Conservation (phyloP, 176 grass and related monocot species). For the Ensete ventricosum region DNA sequence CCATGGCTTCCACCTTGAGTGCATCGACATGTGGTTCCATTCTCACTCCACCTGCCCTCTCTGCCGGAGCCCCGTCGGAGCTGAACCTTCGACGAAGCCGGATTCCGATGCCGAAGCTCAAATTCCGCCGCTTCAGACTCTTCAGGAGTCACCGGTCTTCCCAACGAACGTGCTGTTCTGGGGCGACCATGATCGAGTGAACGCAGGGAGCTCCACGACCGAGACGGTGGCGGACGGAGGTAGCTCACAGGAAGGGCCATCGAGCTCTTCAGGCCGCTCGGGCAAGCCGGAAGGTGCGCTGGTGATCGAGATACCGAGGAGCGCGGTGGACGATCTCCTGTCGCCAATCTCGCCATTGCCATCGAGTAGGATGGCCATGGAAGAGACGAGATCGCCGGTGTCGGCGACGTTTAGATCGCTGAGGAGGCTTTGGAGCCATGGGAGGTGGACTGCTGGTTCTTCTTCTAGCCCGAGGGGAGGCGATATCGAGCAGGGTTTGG, state of each 20-base stretch:
- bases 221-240: neutral
- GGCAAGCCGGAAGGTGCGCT: neutral
- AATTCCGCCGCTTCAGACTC: neutral
- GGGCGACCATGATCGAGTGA: neutral
- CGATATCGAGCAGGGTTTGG: conserved; percentile 5
- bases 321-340: neutral
- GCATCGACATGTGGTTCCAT: conserved; percentile 41
- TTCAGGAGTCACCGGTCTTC: neutral
- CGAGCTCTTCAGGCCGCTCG: neutral
- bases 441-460: neutral
- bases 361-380: neutral
- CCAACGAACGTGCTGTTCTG: conserved; percentile 14
- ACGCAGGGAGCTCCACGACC: neutral
- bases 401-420: conserved; percentile 1
- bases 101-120: neutral
- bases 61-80: conserved; percentile 9
- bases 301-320: conserved; percentile 17
- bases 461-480: conserved; percentile 4
- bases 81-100: neutral
- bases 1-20: conserved; percentile 79
- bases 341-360: conserved; percentile 3
- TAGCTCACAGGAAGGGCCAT: neutral
- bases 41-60: conserved; percentile 18
- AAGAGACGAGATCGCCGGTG: conserved; percentile 4
- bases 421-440: conserved; percentile 5